Percentiles rank a stretch among this genome's conserved stretches.
These are phyloP conservation scores for Polytrichum formosum DNA, from an alignment of 225 moss, liverwort and hornwort genomes.

Conservation along the genomic window DNA sequence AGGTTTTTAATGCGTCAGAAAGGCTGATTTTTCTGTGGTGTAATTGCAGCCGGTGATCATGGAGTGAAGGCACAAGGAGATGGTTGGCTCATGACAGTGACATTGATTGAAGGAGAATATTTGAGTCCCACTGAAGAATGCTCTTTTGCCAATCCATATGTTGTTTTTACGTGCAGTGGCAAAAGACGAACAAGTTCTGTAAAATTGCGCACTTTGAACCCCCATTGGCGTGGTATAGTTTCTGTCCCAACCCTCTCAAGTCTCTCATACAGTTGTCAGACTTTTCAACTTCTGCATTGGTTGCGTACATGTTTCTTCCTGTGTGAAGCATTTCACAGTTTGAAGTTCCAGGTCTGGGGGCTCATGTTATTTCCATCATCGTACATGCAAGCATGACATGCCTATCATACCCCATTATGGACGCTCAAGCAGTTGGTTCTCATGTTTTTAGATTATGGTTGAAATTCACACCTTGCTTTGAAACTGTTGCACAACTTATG, in stretches of 20 bases:
- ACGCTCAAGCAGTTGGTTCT: too few species aligned
- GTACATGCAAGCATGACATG: too few species aligned
- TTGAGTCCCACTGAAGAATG: conserved; percentile 68
- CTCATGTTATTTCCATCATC: too few species aligned
- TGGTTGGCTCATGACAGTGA: conserved; percentile 89
- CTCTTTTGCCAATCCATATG: conserved; percentile 69
- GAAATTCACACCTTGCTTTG: too few species aligned
- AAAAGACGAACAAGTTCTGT: conserved; percentile 95
- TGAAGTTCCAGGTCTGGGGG: too few species aligned
- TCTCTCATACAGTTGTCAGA: not conserved
- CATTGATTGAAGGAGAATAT: conserved; percentile 72
- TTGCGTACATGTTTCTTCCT: too few species aligned
- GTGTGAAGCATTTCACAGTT: too few species aligned
- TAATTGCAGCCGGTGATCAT: conserved; percentile 76
- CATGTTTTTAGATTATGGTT: too few species aligned
- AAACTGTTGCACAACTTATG: too few species aligned
- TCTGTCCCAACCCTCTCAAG: not conserved
- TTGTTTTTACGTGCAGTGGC: conserved; percentile 93
- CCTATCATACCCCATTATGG: too few species aligned
- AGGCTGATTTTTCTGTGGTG: conserved; percentile 13
- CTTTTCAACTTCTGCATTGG: not conserved
- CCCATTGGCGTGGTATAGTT: conserved; percentile 75
- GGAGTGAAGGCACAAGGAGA: conserved; percentile 85
- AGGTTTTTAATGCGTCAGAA: not conserved
- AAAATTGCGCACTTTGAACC: conserved; percentile 65